Percentiles rank a stretch among this genome's conserved stretches.
Conservation (phyloP, 192 early-diverging fungal species). For the Gryganskiella cystojenkinii region DNA sequence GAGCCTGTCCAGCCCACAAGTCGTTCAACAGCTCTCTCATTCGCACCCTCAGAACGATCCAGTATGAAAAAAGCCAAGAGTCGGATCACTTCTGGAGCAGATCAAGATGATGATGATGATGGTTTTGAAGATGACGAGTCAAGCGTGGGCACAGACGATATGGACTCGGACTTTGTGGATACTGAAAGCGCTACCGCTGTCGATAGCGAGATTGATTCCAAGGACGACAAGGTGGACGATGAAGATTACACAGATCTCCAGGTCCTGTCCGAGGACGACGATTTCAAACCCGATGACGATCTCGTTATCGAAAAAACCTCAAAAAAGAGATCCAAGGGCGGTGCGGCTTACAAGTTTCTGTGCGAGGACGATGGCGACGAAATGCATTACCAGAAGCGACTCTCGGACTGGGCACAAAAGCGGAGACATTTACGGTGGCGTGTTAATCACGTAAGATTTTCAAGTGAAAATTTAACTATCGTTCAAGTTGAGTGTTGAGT, state of each 20-base stretch:
- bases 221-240: constrained; percentile 2
- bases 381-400: constrained; percentile 60
- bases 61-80: constrained; percentile 37
- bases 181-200: not conserved
- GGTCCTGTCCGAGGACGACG: constrained; percentile 27
- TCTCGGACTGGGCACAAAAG: constrained; percentile 63
- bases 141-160: constrained; percentile 62
- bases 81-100: constrained; percentile 25
- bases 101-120: constrained; percentile 26
- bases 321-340: constrained; percentile 17
- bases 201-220: constrained; percentile 8
- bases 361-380: constrained; percentile 58
- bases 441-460: constrained; percentile 16
- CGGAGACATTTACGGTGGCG: constrained; percentile 54
- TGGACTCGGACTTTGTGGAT: constrained; percentile 33
- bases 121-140: constrained; percentile 7
- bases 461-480: not conserved
- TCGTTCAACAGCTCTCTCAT: not conserved
- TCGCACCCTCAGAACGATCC: constrained; percentile 24
- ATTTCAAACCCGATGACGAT: constrained; percentile 31
- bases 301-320: not conserved
- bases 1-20: not conserved
- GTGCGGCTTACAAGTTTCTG: constrained; percentile 32
- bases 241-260: constrained; percentile 30
- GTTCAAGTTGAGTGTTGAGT: not conserved